These are phyloP conservation scores for Aspergillus niger DNA, from an alignment of 2,329 filamentous ascomycete species.

Conservation along the genomic window DNA sequence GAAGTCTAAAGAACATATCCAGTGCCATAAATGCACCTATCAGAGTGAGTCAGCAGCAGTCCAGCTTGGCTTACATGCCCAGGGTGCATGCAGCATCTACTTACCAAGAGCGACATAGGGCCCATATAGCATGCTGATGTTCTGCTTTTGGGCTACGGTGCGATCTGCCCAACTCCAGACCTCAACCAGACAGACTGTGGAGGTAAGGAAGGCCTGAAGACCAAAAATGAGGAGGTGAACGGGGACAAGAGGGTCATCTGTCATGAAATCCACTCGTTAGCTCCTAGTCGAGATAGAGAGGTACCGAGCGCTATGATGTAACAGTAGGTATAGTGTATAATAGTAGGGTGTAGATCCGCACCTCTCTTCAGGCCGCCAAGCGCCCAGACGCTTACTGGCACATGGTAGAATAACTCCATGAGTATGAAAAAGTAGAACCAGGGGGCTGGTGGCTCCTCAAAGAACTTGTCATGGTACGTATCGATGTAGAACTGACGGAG, in stretches of 20 bases:
- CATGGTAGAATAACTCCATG: constrained; percentile 63
- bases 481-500: constrained; percentile 61
- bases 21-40: constrained; percentile 42
- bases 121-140: constrained; percentile 56
- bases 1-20: constrained; percentile 42
- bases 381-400: constrained; percentile 63
- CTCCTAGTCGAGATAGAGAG: background rate
- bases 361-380: constrained; percentile 56
- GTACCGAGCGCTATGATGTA: background rate
- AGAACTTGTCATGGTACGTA: constrained; percentile 66
- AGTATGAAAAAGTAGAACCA: constrained; percentile 62
- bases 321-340: background rate
- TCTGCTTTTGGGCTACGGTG: constrained; percentile 49
- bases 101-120: constrained; percentile 60
- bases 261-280: background rate
- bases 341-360: constrained; percentile 30
- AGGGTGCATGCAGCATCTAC: constrained; percentile 26
- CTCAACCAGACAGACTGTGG: constrained; percentile 64
- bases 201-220: constrained; percentile 62
- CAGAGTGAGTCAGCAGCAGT: background rate
- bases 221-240: constrained; percentile 63
- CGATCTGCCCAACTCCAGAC: constrained; percentile 59
- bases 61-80: background rate
- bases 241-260: constrained; percentile 60
- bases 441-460: constrained; percentile 54